Evolutionary conservation across 352 stramenopile species (phyloP), one percentile per base, ranked within the genome.

Genomic region (Phytophthora sp.): DNA sequence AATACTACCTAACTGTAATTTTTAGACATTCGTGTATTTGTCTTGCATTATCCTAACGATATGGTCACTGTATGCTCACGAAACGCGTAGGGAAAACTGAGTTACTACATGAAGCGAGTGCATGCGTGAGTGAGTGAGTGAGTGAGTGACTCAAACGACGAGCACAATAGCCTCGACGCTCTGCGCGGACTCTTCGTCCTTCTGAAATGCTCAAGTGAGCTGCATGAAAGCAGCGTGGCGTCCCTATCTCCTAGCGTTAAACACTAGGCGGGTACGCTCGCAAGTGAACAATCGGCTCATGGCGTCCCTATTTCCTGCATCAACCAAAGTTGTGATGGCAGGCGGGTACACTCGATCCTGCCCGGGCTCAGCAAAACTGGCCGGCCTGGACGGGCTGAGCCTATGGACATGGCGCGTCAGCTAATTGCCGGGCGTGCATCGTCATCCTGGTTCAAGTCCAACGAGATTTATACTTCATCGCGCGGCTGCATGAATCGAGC

Each of bases 401-500:
- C 34, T 60, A 48, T 39, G 55, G 43, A 67, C 56, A 43, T 62
- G 55, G 62, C 41, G 50, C 59, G 46, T 55, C 62, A 59, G 45
- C 61, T 52, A 45, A 17, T 51, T 48, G 54, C 32, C 46, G 46
- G 62, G 43, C 49, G 62, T 72, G 49, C 62, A 44, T 67, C 56
- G 55, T 62, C 62, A 35, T 65, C 54, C 32, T 23, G 27, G 45
- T 32, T 34, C 44, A 26, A 4, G 31, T 24, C 11, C 11, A 37
- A 55, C 8, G 28, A 26, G 21, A 8, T 39, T 63, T 67, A 67
- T 54, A 71, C 63, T 23, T 67, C 46, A 10, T 62, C 53, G 27
- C 42, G 66, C 32, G 58, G 58, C 41, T 72, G 68, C 54, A 77
- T 61, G 68, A 77, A 77, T 37, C 56, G 43, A 20, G 54, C 31